These are phyloP conservation scores for Immersiporthe knoxdaviesiana DNA, from an alignment of 2,329 filamentous ascomycete genomes.

Conservation along the genomic window DNA sequence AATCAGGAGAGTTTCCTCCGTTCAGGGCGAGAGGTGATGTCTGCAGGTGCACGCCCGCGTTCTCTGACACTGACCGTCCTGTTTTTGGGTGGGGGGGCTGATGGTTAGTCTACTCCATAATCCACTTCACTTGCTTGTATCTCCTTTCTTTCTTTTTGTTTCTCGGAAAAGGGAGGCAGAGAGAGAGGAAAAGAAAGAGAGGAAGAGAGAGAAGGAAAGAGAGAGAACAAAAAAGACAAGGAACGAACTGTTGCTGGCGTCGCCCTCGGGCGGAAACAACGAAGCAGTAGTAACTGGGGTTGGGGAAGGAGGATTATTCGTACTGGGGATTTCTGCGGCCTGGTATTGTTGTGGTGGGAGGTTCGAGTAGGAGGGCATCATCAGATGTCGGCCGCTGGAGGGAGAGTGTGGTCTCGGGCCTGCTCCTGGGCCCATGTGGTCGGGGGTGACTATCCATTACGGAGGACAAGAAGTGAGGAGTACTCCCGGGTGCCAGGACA, in stretches of 20 bases:
- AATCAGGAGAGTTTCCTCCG: slow-evolving; percentile 28
- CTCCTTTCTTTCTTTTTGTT: not conserved
- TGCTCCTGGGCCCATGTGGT: slow-evolving; percentile 27
- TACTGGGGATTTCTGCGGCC: slow-evolving; percentile 56
- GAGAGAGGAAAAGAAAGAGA: slow-evolving; percentile 33
- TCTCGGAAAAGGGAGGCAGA: slow-evolving; percentile 35
- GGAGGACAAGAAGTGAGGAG: slow-evolving; percentile 6
- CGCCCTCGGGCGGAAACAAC: slow-evolving; percentile 52
- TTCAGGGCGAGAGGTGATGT: slow-evolving; percentile 28
- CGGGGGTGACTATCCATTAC: slow-evolving; percentile 30
- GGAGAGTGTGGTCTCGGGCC: slow-evolving; percentile 24
- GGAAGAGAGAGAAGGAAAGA: slow-evolving; percentile 36
- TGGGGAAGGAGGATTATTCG: slow-evolving; percentile 42
- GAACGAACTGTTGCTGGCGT: slow-evolving; percentile 39
- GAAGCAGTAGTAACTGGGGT: slow-evolving; percentile 35
- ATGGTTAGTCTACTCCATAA: slow-evolving; percentile 20
- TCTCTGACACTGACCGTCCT: slow-evolving; percentile 29
- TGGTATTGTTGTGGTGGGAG: slow-evolving; percentile 47
- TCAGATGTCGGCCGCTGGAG: slow-evolving; percentile 24
- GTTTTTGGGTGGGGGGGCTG: too few relatives aligned
- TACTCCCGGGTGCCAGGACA: slow-evolving; percentile 12
- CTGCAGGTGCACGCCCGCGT: slow-evolving; percentile 27
- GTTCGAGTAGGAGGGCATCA: slow-evolving; percentile 43
- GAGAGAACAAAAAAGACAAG: slow-evolving; percentile 5
- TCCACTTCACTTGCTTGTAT: not conserved